A percentile compares a stretch with the other conserved stretches of the same genome.
These are phyloP conservation scores for Umbelopsis isabellina DNA, from an alignment of 192 early-diverging fungal genomes.

Conservation along the genomic window DNA sequence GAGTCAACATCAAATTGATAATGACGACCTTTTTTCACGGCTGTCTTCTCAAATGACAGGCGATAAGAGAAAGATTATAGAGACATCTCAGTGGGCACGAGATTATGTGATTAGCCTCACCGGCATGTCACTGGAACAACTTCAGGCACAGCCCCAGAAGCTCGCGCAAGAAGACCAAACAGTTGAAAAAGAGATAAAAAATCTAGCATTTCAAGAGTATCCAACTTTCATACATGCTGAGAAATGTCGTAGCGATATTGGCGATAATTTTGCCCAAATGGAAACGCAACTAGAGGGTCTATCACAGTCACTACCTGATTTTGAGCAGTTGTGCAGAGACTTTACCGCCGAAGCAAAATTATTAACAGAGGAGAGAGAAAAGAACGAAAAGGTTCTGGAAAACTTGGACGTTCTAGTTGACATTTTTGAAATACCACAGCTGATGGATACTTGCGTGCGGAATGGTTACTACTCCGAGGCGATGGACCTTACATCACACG, in stretches of 20 bases:
- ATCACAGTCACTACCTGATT: constrained; percentile 45
- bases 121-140: constrained; percentile 60
- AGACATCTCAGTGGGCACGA: constrained; percentile 48
- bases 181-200: constrained; percentile 61
- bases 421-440: constrained; percentile 75
- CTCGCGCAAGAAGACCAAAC: constrained; percentile 56
- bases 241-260: constrained; percentile 53
- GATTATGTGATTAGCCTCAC: constrained; percentile 69
- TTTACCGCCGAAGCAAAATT: constrained; percentile 41
- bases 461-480: constrained; percentile 86
- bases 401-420: constrained; percentile 63
- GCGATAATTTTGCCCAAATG: constrained; percentile 52
- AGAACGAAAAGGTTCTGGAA: constrained; percentile 55
- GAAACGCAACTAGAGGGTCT: constrained; percentile 52
- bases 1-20: background rate
- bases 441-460: constrained; percentile 81
- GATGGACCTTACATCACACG: constrained; percentile 75
- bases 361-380: constrained; percentile 33
- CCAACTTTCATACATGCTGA: constrained; percentile 69
- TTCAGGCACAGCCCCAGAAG: constrained; percentile 58
- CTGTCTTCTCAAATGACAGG: background rate
- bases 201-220: constrained; percentile 70
- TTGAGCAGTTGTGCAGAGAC: constrained; percentile 48
- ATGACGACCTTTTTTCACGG: background rate
- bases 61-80: background rate